phyloP scores from a whole-genome alignment of 345 rosid species.

The Eutrema heterophyllum region DNA sequence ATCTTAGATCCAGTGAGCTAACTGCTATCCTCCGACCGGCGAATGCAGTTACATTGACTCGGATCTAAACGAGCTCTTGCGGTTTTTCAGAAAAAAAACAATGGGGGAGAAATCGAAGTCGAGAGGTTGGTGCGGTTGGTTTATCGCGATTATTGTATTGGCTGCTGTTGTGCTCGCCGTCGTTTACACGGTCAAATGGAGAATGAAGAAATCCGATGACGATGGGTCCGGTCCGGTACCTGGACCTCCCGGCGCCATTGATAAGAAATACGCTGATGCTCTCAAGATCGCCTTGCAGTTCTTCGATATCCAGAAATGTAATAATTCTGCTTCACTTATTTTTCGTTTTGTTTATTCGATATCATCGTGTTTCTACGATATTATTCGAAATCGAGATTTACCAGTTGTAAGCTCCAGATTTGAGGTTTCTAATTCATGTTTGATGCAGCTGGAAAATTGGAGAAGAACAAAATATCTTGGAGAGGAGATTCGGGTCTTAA shows the following conservation, averaged over 20 bases:
- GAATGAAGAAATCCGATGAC: slow-evolving; percentile 38
- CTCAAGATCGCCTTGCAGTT: slow-evolving; percentile 77
- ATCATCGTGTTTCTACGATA: slow-evolving; percentile 6
- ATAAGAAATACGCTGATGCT: slow-evolving; percentile 72
- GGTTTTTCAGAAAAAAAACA: background rate
- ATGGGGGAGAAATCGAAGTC: slow-evolving; percentile 71
- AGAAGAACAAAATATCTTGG: slow-evolving; percentile 63
- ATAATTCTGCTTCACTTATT: background rate
- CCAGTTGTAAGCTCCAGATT: background rate
- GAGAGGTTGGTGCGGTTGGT: slow-evolving; percentile 68
- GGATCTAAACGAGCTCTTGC: slow-evolving; percentile 1
- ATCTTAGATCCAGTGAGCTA: slow-evolving; percentile 17
- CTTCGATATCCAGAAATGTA: slow-evolving; percentile 93
- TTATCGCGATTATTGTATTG: slow-evolving; percentile 43
- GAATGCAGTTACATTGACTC: slow-evolving; percentile 13
- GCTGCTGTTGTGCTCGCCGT: slow-evolving; percentile 54
- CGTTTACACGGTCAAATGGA: slow-evolving; percentile 50
- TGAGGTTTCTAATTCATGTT: background rate
- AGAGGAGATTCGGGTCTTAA: slow-evolving; percentile 84
- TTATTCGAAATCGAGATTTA: background rate
- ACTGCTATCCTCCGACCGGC: background rate
- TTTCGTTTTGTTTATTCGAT: background rate
- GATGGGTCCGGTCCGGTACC: slow-evolving; percentile 50
- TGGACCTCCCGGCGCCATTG: slow-evolving; percentile 82
- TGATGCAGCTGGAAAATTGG: slow-evolving; percentile 71